These are phyloP conservation scores for Magnolia officinalis DNA, from an alignment of 164 flowering plant species.

Conservation along the genomic window DNA sequence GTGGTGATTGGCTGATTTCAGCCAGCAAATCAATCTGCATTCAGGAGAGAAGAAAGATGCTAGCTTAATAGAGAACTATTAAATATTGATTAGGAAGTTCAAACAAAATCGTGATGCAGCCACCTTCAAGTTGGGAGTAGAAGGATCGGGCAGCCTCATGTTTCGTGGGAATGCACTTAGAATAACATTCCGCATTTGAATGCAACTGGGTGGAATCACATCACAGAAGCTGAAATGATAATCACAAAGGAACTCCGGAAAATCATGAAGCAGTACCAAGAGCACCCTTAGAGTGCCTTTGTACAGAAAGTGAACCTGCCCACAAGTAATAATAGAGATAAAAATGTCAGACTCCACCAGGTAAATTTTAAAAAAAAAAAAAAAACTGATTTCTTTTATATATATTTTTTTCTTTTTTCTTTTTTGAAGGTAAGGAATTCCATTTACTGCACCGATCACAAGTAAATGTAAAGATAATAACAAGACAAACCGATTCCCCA, in stretches of 20 bases:
- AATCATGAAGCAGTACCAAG: constrained; percentile 93
- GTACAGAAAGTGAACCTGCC: constrained; percentile 81
- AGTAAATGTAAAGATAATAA: background rate
- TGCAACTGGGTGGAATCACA: constrained; percentile 95
- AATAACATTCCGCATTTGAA: constrained; percentile 97
- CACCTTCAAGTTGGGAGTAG: constrained; percentile 96
- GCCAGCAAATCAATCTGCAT: constrained; percentile 87
- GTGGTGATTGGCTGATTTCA: constrained; percentile 80
- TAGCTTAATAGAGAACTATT: background rate
- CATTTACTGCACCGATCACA: background rate
- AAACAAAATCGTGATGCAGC: background rate
- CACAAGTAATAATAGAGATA: background rate
- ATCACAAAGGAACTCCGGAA: constrained; percentile 96
- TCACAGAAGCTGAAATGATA: constrained; percentile 99
- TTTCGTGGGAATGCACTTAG: constrained; percentile 98
- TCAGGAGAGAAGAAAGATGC: background rate
- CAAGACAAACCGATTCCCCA: constrained; percentile 59
- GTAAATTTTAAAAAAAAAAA: background rate
- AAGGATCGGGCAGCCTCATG: constrained; percentile 98
- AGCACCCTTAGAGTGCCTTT: constrained; percentile 92
- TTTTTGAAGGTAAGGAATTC: background rate
- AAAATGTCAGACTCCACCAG: background rate
- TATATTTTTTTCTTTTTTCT: too few relatives aligned
- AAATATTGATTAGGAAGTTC: too few relatives aligned
- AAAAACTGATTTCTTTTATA: too few relatives aligned